phyloP scores from a whole-genome alignment of 148 eudicot species.

The Suaeda aralocaspica region DNA sequence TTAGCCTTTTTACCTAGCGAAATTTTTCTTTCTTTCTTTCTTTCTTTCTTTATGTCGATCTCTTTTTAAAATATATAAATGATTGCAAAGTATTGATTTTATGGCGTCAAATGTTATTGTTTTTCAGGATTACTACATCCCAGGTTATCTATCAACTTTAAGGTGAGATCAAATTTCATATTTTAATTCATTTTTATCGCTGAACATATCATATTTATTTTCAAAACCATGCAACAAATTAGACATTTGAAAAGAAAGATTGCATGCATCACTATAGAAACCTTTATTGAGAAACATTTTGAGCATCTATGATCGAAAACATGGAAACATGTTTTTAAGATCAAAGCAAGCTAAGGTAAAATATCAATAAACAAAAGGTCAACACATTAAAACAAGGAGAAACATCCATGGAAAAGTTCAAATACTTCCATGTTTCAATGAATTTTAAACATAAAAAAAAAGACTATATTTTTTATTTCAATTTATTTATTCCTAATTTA shows the following conservation, averaged over 20 bases:
- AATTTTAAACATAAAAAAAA: neutral
- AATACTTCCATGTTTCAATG: neutral
- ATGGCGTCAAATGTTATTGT: neutral
- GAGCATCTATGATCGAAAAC: too few species aligned
- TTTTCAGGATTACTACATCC: neutral
- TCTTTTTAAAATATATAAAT: too few species aligned
- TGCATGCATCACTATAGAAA: too few species aligned
- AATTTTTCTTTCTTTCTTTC: neutral
- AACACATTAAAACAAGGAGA: constrained; percentile 16
- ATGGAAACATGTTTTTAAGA: constrained; percentile 22
- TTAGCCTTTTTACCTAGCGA: neutral
- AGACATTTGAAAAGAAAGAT: neutral
- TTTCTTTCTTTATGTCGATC: neutral
- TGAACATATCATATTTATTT: neutral
- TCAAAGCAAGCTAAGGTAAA: neutral
- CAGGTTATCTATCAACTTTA: neutral
- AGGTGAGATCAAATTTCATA: neutral
- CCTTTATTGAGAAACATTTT: too few species aligned
- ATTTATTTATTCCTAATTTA: neutral
- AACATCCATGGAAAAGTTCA: neutral
- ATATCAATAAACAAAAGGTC: constrained; percentile 17
- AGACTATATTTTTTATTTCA: neutral
- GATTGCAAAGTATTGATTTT: neutral
- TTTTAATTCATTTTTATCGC: neutral
- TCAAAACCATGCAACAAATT: neutral